Evolutionary conservation across 2,329 filamentous ascomycete genomes (phyloP).

Genomic region (Beauveria sp.): DNA sequence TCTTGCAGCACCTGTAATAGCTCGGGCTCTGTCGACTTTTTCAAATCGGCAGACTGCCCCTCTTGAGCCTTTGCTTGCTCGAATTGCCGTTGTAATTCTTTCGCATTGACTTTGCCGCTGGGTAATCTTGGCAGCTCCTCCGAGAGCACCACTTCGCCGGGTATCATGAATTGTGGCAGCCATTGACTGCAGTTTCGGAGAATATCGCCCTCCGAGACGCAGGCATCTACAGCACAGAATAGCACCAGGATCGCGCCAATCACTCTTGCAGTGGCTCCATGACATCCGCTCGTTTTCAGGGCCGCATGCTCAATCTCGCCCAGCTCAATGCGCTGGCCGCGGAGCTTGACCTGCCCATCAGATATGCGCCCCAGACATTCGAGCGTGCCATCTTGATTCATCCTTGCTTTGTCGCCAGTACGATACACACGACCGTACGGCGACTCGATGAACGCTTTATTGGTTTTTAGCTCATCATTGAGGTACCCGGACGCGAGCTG

Average conservation of each 20-base stretch:
- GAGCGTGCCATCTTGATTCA: constrained; percentile 60
- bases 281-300: constrained; percentile 52
- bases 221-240: constrained; percentile 56
- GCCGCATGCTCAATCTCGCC: constrained; percentile 70
- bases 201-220: constrained; percentile 33
- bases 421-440: constrained; percentile 66
- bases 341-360: constrained; percentile 76
- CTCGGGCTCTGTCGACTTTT: background rate
- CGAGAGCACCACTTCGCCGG: constrained; percentile 60
- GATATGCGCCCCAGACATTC: constrained; percentile 77
- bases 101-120: constrained; percentile 77
- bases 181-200: constrained; percentile 58
- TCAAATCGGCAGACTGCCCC: background rate
- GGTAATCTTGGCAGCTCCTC: constrained; percentile 63
- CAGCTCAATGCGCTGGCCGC: constrained; percentile 75
- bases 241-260: constrained; percentile 62
- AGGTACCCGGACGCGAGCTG: constrained; percentile 78
- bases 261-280: constrained; percentile 59
- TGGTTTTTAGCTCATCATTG: constrained; percentile 70
- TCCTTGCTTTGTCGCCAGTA: constrained; percentile 74
- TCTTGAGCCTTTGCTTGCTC: constrained; percentile 13
- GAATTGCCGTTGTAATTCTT: constrained; percentile 48
- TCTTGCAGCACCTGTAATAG: constrained; percentile 25
- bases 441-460: constrained; percentile 60
- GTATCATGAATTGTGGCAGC: constrained; percentile 80